Evolutionary conservation across 345 rosid genomes (phyloP), one percentile per base, ranked within the genome.

Genomic region (Salix brachista): DNA sequence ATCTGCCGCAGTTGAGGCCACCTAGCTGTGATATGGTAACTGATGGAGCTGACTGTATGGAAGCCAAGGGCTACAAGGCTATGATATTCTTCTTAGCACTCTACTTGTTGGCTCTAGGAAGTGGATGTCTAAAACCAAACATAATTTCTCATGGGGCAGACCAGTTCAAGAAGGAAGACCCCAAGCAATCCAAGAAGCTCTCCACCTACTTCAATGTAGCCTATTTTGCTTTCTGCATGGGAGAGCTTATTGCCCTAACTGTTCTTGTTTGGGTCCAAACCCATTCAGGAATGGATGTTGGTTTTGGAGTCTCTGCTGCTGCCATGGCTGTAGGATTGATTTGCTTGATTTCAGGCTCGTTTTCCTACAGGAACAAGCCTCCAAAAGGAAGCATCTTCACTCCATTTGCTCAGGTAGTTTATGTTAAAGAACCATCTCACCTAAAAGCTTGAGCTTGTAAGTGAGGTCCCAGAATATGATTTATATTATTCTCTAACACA

Each of bases 71-170:
- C n/a, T 65, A 50, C 72, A 48, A 75, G 56, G 71, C 78, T 66
- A 17, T 36, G 65, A 75, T 75, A 48, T 75, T 75, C 78, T 75
- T 75, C 23, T 6, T 67, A 25, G 78, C 78, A 46, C 48, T 75
- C 36, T 67, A 75, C 25, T 50, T 75, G 72, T 65, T 75, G 72
- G 72, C 78, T 28, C 25, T 75, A 8, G 78, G 78, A 5, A 75
- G 78, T 75, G 78, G 78, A 10, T 67, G 78, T 42, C 39, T 75
- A 66, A 75, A 75, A 64, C 78, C 78, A 17, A 75, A 75, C 72
- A 75, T 75, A 67, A 75, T 75, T 54, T 48, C 78, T 13, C 78
- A 66, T 52, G 78, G 78, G 16, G 78, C 78, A 26, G 78, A 75
- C 16, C 78, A 75, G 26, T 75, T 75, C 72, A 67, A 36, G 64